phyloP scores from a whole-genome alignment of 1,139 yeast species.

The Blastobotrys petasosporus region DNA sequence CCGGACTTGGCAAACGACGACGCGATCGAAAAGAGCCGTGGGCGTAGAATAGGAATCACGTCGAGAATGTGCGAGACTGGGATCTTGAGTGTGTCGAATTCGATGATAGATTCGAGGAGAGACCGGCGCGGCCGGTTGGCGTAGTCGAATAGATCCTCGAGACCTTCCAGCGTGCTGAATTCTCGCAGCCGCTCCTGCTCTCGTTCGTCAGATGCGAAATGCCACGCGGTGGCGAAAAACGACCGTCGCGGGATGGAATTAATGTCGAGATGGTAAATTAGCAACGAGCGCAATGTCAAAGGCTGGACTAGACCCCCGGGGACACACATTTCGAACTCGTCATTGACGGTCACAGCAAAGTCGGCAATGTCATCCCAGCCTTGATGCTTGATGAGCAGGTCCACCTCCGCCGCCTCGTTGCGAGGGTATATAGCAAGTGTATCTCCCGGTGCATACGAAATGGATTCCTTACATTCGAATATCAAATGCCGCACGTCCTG shows the following conservation, averaged over 20 bases:
- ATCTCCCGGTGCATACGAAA: constrained; percentile 68
- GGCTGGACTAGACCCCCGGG: constrained; percentile 56
- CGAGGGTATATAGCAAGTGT: constrained; percentile 69
- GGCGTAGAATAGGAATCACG: constrained; percentile 68
- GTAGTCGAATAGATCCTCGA: constrained; percentile 78
- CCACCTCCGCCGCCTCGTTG: constrained; percentile 61
- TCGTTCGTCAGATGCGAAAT: constrained; percentile 59
- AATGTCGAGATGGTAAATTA: constrained; percentile 76
- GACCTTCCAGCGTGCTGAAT: constrained; percentile 56
- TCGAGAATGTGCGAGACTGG: constrained; percentile 75
- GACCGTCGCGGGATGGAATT: constrained; percentile 78
- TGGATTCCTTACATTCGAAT: constrained; percentile 33
- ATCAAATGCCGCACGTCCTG: constrained; percentile 78
- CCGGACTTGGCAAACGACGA: constrained; percentile 37
- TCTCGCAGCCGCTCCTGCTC: constrained; percentile 73
- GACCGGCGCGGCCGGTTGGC: constrained; percentile 90
- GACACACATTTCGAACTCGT: constrained; percentile 28
- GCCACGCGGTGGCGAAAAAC: constrained; percentile 60
- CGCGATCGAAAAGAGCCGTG: constrained; percentile 80
- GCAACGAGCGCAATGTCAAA: constrained; percentile 61
- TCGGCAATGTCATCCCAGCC: constrained; percentile 72
- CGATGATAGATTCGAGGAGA: constrained; percentile 73
- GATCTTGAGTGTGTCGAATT: constrained; percentile 64
- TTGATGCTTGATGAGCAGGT: constrained; percentile 59
- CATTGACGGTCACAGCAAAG: constrained; percentile 32